Evolutionary conservation across 352 stramenopile genomes (phyloP), one percentile per base, ranked within the genome.

Genomic region (Phytopythium mirpurense): DNA sequence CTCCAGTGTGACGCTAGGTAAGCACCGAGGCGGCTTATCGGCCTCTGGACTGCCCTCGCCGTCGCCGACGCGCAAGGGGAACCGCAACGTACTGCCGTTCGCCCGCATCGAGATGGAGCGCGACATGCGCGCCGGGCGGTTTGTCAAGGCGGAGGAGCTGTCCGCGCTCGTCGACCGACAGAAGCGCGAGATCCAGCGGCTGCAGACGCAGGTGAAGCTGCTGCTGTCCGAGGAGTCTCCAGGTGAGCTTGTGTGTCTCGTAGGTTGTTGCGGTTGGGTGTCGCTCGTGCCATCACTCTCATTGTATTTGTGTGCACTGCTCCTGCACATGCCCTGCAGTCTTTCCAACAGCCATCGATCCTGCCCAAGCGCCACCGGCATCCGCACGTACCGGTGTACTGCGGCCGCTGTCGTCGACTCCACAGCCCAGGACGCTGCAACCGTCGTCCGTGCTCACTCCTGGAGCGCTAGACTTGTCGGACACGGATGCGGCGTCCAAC

Each of bases 201-300:
- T 92, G 5, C 78, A 90, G 46, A 73, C 37, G 7, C 77, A 88
- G 61, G 74, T 92, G 29, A 65, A 88, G 48, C 37, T 92, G 10
- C 48, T 92, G 1, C 51, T 92, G 23, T 58, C 74, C 0, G 63
- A 72, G 0, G 63, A 81, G 21, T 51, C 52, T 5, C 45, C 67
- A 56, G 60, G 62, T 49, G 50, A 35, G 24, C 18, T 62, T 35
- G 46, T 35, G 57, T 26, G 16, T 16, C 35, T 32, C 9, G 5
- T 32, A 32, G 29, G 0, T 26, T 5, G n/a, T 2, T n/a, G 27
- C 15, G 18, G 14, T 18, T 23, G 26, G 0, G 16, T 18, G n/a
- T 24, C 11, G 23, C 14, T 19, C 14, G 23, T 5, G 14, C 19
- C 18, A 2, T 42, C 19, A 5, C 11, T 18, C 45, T 23, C 18